Conservation (phyloP, 805 yeast genomes). For the Schwanniomyces sp. region DNA sequence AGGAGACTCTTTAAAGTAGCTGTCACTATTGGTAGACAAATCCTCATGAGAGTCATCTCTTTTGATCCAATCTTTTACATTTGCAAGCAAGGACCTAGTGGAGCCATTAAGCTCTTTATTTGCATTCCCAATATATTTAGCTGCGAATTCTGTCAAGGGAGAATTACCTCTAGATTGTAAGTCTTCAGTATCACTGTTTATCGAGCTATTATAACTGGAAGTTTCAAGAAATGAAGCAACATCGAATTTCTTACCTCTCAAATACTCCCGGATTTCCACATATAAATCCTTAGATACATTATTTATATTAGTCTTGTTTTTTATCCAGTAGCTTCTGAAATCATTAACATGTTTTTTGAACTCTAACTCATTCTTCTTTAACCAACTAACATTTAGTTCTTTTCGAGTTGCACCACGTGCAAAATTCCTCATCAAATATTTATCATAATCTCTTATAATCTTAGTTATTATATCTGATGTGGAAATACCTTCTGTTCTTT, state of each 20-base stretch:
- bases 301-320: slow-evolving; percentile 65
- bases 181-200: slow-evolving; percentile 30
- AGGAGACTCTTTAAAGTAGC: not conserved
- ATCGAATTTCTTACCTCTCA: slow-evolving; percentile 48
- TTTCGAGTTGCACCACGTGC: slow-evolving; percentile 97
- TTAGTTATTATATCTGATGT: slow-evolving; percentile 95
- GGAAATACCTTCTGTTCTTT: slow-evolving; percentile 94
- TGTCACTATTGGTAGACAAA: slow-evolving; percentile 21
- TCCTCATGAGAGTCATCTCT: slow-evolving; percentile 34
- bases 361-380: slow-evolving; percentile 94
- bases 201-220: slow-evolving; percentile 11
- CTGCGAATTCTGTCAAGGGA: slow-evolving; percentile 69
- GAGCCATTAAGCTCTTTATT: slow-evolving; percentile 35
- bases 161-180: slow-evolving; percentile 32
- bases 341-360: slow-evolving; percentile 86
- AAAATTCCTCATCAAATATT: slow-evolving; percentile 93
- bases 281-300: slow-evolving; percentile 80
- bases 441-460: slow-evolving; percentile 93
- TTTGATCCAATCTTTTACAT: slow-evolving; percentile 43
- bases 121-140: slow-evolving; percentile 59
- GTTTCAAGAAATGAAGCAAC: slow-evolving; percentile 25
- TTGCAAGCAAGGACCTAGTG: slow-evolving; percentile 33
- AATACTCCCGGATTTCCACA: slow-evolving; percentile 77
- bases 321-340: slow-evolving; percentile 82
- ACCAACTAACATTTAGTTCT: slow-evolving; percentile 95